Percentiles rank a stretch among this genome's conserved stretches.
phyloP scores from a whole-genome alignment of 148 eudicot species.

The Fagopyrum esculentum region DNA sequence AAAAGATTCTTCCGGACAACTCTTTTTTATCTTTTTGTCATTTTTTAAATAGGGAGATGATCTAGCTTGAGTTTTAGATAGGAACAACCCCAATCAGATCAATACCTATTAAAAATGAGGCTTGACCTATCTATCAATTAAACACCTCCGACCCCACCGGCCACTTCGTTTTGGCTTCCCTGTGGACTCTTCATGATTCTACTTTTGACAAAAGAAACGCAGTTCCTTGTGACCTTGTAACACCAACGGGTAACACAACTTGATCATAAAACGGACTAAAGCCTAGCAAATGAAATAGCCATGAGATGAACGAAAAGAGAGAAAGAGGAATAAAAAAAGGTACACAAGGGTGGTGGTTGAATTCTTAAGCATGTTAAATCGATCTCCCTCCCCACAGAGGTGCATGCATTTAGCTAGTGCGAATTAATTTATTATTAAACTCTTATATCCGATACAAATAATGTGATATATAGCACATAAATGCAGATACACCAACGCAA shows the following conservation, averaged over 20 bases:
- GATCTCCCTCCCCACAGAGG: not conserved
- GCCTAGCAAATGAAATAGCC: not conserved
- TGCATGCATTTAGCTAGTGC: not conserved
- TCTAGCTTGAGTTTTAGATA: not conserved
- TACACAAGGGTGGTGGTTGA: not conserved
- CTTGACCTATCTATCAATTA: not conserved
- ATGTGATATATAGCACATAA: not conserved
- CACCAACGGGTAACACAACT: not conserved
- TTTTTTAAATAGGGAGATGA: not conserved
- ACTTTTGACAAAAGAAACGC: not conserved
- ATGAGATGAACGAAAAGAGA: not conserved
- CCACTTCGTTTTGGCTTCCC: not conserved
- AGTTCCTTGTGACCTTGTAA: conserved; percentile 3
- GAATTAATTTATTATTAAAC: not conserved
- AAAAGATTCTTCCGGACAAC: not conserved
- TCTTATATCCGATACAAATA: not conserved
- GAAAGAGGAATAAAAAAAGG: not conserved
- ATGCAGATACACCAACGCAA: no score
- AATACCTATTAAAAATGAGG: not conserved
- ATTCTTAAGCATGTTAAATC: not conserved
- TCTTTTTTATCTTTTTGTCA: not conserved
- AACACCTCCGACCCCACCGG: not conserved
- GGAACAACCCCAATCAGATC: conserved; percentile 9
- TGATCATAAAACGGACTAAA: no score
- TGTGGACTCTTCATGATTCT: not conserved